These are phyloP conservation scores for Pneumocystis murina DNA, from an alignment of 1,139 yeast genomes.

Conservation along the genomic window DNA sequence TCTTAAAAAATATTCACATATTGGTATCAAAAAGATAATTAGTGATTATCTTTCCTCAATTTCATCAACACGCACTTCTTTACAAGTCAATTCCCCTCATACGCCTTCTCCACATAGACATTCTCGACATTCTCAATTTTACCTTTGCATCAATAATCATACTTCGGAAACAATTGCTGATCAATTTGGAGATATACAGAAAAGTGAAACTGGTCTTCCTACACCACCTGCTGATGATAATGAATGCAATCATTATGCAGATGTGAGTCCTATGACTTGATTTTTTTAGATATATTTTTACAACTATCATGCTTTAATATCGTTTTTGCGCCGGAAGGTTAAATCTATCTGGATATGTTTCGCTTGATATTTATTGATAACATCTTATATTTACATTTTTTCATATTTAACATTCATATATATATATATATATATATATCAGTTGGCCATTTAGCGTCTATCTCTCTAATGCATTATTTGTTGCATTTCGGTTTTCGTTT, in stretches of 20 bases:
- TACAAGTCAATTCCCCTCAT: slow-evolving; percentile 8
- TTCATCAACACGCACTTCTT: slow-evolving; percentile 5
- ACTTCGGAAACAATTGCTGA: not conserved
- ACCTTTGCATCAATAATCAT: not conserved
- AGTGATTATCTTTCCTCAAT: slow-evolving; percentile 17
- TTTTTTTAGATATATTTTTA: not conserved
- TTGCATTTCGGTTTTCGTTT: not conserved
- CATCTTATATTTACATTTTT: not conserved
- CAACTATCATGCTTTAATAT: not conserved
- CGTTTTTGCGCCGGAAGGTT: not conserved
- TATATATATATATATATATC: not conserved
- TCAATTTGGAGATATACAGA: not conserved
- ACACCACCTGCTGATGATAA: slow-evolving; percentile 3
- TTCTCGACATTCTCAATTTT: not conserved
- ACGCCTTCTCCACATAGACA: slow-evolving; percentile 5
- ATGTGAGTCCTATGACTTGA: not conserved
- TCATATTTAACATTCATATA: not conserved
- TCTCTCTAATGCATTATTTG: not conserved
- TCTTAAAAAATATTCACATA: slow-evolving; percentile 25
- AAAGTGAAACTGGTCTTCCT: slow-evolving; percentile 1
- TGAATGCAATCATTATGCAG: not conserved
- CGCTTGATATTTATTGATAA: not conserved
- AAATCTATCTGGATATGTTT: not conserved
- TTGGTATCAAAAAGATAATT: slow-evolving; percentile 17
- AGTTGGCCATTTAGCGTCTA: not conserved